phyloP scores from a whole-genome alignment of 2,329 filamentous ascomycete species.

The Fusarium nodosum region DNA sequence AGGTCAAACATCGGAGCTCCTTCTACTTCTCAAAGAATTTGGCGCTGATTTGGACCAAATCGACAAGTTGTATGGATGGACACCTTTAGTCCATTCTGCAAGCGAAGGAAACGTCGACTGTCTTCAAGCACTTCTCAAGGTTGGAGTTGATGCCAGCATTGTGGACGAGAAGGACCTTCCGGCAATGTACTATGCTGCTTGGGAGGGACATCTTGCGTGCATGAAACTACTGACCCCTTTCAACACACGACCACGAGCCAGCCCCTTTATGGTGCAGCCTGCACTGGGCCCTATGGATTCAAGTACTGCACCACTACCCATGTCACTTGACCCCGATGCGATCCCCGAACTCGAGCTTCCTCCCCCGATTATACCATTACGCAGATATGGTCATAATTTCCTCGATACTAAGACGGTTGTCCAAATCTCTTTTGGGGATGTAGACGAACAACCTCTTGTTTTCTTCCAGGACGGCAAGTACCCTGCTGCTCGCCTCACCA shows the following conservation, averaged over 20 bases:
- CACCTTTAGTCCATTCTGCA: conserved; percentile 93
- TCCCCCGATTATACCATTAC: conserved; percentile 93
- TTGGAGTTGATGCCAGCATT: conserved; percentile 82
- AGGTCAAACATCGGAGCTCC: conserved; percentile 82
- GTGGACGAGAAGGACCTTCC: conserved; percentile 93
- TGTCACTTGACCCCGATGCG: conserved; percentile 83
- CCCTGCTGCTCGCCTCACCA: conserved; percentile 92
- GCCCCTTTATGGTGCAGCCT: conserved; percentile 61
- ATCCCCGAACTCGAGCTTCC: conserved; percentile 94
- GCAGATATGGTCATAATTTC: conserved; percentile 98
- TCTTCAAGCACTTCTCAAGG: conserved; percentile 82
- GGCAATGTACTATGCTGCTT: conserved; percentile 98
- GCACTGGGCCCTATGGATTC: conserved; percentile 61
- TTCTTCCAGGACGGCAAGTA: conserved; percentile 99
- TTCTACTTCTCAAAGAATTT: conserved; percentile 84
- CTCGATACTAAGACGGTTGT: conserved; percentile 97
- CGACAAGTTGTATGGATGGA: conserved; percentile 98
- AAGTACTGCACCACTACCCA: conserved; percentile 67
- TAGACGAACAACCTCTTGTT: conserved; percentile 81
- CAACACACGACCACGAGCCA: conserved; percentile 60
- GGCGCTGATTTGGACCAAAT: conserved; percentile 92
- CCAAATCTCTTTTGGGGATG: conserved; percentile 88
- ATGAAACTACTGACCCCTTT: conserved; percentile 85
- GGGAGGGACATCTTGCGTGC: conserved; percentile 96
- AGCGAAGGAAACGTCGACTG: conserved; percentile 96